Conservation (phyloP, 2,329 filamentous ascomycete genomes). For the Epicoccum sorghinum region DNA sequence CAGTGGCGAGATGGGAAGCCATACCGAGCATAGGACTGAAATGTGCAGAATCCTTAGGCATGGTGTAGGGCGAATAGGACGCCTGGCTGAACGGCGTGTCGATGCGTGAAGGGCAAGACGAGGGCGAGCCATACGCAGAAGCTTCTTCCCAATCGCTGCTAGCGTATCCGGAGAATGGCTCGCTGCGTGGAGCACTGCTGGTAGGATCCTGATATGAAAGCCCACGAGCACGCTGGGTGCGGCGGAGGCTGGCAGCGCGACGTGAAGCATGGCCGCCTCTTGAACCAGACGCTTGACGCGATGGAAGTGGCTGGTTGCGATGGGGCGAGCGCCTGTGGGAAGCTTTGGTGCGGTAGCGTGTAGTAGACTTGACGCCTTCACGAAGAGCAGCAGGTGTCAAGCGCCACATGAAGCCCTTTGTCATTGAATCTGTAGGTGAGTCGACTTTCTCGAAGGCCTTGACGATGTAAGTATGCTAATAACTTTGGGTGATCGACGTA, state of each 20-base stretch:
- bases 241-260: constrained; percentile 33
- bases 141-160: not conserved
- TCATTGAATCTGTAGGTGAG: constrained; percentile 57
- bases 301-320: constrained; percentile 38
- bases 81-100: not conserved
- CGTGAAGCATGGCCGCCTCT: constrained; percentile 54
- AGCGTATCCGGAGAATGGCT: constrained; percentile 19
- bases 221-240: constrained; percentile 28
- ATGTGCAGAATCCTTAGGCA: not conserved
- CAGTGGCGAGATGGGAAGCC: not conserved
- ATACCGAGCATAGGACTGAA: not conserved
- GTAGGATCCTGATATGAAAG: constrained; percentile 3
- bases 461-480: constrained; percentile 16
- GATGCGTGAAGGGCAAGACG: not conserved
- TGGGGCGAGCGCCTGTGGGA: constrained; percentile 51
- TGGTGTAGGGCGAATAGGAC: not conserved
- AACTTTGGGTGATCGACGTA: too few species aligned
- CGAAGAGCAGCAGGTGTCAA: constrained; percentile 72
- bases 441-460: constrained; percentile 64
- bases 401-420: constrained; percentile 78
- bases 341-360: constrained; percentile 58
- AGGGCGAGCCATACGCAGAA: not conserved
- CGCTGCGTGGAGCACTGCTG: constrained; percentile 15
- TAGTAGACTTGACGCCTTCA: constrained; percentile 83
- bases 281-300: constrained; percentile 53